Conservation (phyloP, 2,329 filamentous ascomycete species). For the Hyphodiscus sp. region DNA sequence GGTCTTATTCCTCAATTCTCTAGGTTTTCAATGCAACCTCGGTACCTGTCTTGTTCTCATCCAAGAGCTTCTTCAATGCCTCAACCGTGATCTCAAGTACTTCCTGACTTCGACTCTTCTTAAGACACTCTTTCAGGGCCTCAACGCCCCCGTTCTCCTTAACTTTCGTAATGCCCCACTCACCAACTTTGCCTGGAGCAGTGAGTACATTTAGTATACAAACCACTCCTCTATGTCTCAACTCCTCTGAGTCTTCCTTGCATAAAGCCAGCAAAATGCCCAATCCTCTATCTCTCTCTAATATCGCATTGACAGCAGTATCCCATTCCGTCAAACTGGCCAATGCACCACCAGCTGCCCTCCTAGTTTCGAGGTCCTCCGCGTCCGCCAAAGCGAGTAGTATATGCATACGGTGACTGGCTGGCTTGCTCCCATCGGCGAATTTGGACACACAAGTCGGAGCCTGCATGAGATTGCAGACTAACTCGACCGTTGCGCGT, state of each 20-base stretch:
- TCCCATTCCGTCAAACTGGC: constrained; percentile 79
- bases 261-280: constrained; percentile 77
- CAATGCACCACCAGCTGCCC: constrained; percentile 81
- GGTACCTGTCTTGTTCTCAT: constrained; percentile 1
- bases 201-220: constrained; percentile 66
- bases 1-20: background rate
- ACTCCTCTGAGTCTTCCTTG: constrained; percentile 61
- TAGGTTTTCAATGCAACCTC: background rate
- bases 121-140: constrained; percentile 61
- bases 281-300: constrained; percentile 66
- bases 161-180: constrained; percentile 52
- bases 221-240: constrained; percentile 69
- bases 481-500: constrained; percentile 77
- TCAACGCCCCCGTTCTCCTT: constrained; percentile 59
- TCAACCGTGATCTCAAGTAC: constrained; percentile 67
- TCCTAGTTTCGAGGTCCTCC: constrained; percentile 71
- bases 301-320: constrained; percentile 61
- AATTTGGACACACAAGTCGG: constrained; percentile 63
- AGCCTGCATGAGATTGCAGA: constrained; percentile 80
- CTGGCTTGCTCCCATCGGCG: constrained; percentile 58
- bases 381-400: constrained; percentile 83
- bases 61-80: constrained; percentile 52
- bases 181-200: constrained; percentile 59
- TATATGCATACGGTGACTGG: constrained; percentile 71
- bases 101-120: constrained; percentile 60